Conservation (phyloP, 2,329 filamentous ascomycete species). For the Penicillium italicum region DNA sequence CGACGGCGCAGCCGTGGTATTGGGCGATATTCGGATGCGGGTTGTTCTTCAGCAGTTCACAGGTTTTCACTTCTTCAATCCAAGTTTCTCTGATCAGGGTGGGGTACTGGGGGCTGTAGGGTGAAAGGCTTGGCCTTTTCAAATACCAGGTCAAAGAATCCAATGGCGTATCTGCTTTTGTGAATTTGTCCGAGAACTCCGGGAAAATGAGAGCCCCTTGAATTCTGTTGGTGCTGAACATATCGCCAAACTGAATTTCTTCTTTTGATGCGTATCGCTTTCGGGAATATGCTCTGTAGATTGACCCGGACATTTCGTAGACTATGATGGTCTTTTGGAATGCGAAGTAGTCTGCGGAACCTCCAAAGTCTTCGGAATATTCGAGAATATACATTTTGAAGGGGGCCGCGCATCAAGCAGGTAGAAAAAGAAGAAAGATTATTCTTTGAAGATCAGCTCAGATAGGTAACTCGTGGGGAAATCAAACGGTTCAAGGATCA, state of each 20-base stretch:
- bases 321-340: slow-evolving; percentile 3
- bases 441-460: not conserved
- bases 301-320: not conserved
- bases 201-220: not conserved
- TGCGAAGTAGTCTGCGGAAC: not conserved
- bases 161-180: not conserved
- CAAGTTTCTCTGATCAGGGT: not conserved
- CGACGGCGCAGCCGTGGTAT: slow-evolving; percentile 7
- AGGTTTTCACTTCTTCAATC: slow-evolving; percentile 2
- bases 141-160: not conserved
- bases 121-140: slow-evolving; percentile 2
- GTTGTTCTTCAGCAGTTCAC: not conserved
- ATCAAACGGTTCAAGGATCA: not conserved
- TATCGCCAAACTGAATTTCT: not conserved
- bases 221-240: slow-evolving; percentile 5
- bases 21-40: slow-evolving; percentile 5
- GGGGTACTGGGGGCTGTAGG: slow-evolving; percentile 1
- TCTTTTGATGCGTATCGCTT: not conserved
- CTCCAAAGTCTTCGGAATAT: slow-evolving; percentile 5
- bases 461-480: no score
- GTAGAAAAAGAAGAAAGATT: not conserved
- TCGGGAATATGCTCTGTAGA: slow-evolving; percentile 3
- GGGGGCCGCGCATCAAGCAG: not conserved
- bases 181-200: slow-evolving; percentile 2
- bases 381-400: slow-evolving; percentile 3